Percentiles rank a stretch among this genome's conserved stretches.
Evolutionary conservation across 148 eudicot genomes (phyloP).

Genomic region (Fagopyrum esculentum): DNA sequence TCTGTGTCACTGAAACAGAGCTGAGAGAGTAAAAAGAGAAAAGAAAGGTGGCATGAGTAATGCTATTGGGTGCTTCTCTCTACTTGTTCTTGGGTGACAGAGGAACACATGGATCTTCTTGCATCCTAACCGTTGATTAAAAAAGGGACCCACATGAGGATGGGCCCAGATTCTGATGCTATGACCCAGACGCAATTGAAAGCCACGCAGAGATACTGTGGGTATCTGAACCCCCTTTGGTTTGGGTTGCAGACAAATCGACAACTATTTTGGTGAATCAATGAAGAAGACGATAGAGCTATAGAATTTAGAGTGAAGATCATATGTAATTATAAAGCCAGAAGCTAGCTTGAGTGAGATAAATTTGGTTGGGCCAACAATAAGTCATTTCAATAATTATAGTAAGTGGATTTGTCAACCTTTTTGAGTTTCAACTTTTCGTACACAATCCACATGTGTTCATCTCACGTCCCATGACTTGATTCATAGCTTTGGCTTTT

Average conservation of each 20-base stretch:
- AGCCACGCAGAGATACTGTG: slow-evolving; percentile 11
- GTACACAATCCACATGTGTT: slow-evolving; percentile 6
- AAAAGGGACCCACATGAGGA: slow-evolving; percentile 18
- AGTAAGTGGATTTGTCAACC: not conserved
- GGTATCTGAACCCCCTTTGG: not conserved
- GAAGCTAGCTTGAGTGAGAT: not conserved
- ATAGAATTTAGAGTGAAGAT: not conserved
- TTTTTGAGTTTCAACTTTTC: not conserved
- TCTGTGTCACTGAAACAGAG: slow-evolving; percentile 11
- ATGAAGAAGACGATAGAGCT: no score
- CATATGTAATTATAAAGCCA: not conserved
- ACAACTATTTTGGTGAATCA: not conserved
- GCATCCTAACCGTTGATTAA: slow-evolving; percentile 30
- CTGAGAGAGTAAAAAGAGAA: not conserved
- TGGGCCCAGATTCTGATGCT: slow-evolving; percentile 19
- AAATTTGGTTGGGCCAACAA: not conserved
- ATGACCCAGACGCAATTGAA: slow-evolving; percentile 15
- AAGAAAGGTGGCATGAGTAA: not conserved
- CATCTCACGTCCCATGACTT: not conserved
- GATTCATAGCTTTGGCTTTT: not conserved
- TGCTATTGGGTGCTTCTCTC: not conserved
- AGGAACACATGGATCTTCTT: slow-evolving; percentile 4
- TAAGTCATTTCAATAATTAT: not conserved
- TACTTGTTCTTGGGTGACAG: slow-evolving; percentile 4
- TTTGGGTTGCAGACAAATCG: not conserved